Conservation (phyloP, 2,329 filamentous ascomycete genomes). For the Teratosphaeria destructans region DNA sequence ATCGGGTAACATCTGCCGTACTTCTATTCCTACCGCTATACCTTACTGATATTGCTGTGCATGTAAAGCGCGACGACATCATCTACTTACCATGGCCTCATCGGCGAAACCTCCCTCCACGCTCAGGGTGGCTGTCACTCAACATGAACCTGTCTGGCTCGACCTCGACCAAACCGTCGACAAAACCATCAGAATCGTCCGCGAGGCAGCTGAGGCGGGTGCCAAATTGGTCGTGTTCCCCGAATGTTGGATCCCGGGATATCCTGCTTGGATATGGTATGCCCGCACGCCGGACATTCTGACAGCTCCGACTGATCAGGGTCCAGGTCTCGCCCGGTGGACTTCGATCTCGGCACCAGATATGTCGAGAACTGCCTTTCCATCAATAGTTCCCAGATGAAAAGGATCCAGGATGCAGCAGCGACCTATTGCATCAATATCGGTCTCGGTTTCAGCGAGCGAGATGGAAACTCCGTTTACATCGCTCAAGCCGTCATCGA, state of each 20-base stretch:
- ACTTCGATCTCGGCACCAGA: conserved; percentile 28
- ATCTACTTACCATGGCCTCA: not conserved
- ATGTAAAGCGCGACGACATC: no score
- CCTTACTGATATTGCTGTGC: no score
- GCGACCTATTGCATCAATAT: conserved; percentile 26
- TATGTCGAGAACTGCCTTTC: conserved; percentile 38
- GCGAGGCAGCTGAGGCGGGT: conserved; percentile 43
- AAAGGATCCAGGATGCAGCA: conserved; percentile 29
- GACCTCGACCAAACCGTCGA: conserved; percentile 44
- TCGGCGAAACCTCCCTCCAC: not conserved
- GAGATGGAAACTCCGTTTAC: conserved; percentile 30
- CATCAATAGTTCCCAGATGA: conserved; percentile 34
- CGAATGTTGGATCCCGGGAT: conserved; percentile 28
- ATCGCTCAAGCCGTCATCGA: conserved; percentile 31
- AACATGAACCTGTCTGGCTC: conserved; percentile 52
- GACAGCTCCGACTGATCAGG: not conserved
- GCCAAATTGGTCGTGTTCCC: conserved; percentile 45
- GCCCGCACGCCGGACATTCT: conserved; percentile 5
- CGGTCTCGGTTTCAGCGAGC: conserved; percentile 31
- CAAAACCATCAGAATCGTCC: conserved; percentile 49
- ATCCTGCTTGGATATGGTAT: conserved; percentile 39
- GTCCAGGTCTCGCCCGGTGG: conserved; percentile 30
- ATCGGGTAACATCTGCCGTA: no score
- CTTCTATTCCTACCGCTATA: no score
- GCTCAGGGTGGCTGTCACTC: conserved; percentile 38